Conservation (phyloP, 306 rosid species). For the Coriaria nepalensis region DNA sequence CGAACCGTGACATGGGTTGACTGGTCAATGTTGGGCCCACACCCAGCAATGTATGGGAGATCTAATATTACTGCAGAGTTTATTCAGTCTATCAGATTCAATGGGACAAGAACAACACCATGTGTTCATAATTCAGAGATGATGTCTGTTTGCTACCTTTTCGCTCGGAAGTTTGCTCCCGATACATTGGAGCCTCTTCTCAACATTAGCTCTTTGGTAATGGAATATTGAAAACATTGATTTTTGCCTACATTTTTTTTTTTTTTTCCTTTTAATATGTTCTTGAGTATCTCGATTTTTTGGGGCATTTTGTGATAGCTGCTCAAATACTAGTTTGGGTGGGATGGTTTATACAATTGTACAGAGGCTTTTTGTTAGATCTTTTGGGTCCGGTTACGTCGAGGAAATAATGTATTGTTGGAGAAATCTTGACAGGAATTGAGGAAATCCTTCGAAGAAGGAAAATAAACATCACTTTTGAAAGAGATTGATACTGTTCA, state of each 20-base stretch:
- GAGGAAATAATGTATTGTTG: too few relatives aligned
- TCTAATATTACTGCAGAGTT: conserved; percentile 44
- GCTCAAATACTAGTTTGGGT: not conserved
- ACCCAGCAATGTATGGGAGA: conserved; percentile 51
- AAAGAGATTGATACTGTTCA: too few relatives aligned
- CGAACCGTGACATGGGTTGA: conserved; percentile 85
- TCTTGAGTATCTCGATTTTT: conserved; percentile 15
- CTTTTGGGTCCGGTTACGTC: conserved; percentile 5
- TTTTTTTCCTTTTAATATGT: not conserved
- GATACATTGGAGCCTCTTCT: conserved; percentile 60
- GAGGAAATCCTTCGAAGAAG: conserved; percentile 11
- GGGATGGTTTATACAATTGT: conserved; percentile 20
- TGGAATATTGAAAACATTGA: conserved; percentile 40
- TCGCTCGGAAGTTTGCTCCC: conserved; percentile 77
- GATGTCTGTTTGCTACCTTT: conserved; percentile 67
- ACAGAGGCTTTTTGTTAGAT: conserved; percentile 17
- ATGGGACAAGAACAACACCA: conserved; percentile 21
- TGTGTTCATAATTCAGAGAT: conserved; percentile 64
- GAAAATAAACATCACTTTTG: not conserved
- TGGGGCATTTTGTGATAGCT: conserved; percentile 9
- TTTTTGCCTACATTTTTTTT: not conserved
- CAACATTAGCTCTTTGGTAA: conserved; percentile 34
- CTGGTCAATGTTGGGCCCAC: conserved; percentile 86
- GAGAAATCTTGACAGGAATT: not conserved
- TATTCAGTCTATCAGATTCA: conserved; percentile 46